Conservation (phyloP, 768 basidiomycete species). For the Exidia glandulosa region DNA sequence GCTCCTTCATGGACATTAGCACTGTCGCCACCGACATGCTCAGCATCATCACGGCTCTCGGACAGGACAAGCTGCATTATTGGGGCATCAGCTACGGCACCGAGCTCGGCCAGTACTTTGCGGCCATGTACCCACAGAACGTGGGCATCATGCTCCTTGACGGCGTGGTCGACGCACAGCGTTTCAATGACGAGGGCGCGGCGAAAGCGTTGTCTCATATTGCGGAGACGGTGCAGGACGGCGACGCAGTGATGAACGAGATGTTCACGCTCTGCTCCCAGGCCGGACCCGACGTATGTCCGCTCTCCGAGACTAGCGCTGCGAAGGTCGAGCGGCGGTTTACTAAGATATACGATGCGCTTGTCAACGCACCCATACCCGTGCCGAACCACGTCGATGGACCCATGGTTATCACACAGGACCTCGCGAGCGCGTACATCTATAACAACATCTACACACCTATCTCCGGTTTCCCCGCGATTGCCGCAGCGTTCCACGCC, state of each 20-base stretch:
- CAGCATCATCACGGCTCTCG: conserved; percentile 8
- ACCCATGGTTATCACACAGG: not conserved
- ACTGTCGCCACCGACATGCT: conserved; percentile 11
- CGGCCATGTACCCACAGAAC: not conserved
- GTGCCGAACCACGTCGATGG: not conserved
- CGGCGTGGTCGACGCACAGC: conserved; percentile 2
- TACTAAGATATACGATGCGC: not conserved
- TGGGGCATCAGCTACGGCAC: conserved; percentile 5
- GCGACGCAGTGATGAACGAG: not conserved
- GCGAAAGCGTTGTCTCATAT: not conserved
- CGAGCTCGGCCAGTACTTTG: not conserved
- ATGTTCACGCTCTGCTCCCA: conserved; percentile 1
- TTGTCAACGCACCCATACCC: not conserved
- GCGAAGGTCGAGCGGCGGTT: not conserved
- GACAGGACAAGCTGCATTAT: conserved; percentile 11
- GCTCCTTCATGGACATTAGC: not conserved
- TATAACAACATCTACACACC: not conserved
- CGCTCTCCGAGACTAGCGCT: not conserved
- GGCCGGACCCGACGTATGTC: not conserved
- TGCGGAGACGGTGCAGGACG: not conserved
- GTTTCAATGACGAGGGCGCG: not conserved
- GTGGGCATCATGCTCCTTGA: conserved; percentile 3
- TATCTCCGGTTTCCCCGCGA: not conserved
- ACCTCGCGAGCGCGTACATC: not conserved
- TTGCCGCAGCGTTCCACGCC: not conserved